These are phyloP conservation scores for Mycena rebaudengoi DNA, from an alignment of 768 basidiomycete species.

Conservation along the genomic window DNA sequence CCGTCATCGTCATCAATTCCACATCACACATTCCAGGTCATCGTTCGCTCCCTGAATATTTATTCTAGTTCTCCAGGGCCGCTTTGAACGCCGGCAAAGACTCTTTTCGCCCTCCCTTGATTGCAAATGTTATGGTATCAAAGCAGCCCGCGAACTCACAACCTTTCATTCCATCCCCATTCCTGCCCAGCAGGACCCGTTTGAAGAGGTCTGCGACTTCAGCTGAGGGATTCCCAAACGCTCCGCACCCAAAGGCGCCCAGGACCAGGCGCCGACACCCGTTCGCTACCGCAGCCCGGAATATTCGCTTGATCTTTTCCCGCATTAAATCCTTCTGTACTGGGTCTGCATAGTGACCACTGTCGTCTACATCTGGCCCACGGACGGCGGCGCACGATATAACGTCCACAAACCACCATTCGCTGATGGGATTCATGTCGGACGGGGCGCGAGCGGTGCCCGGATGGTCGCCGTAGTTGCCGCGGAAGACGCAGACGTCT, in stretches of 20 bases:
- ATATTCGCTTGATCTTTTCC: conserved; percentile 29
- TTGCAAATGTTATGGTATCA: conserved; percentile 28
- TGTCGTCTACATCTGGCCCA: conserved; percentile 23
- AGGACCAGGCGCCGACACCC: conserved; percentile 25
- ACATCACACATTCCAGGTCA: no score
- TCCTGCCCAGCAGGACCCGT: conserved; percentile 25
- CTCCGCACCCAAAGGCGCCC: conserved; percentile 31
- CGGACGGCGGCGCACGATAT: conserved; percentile 31
- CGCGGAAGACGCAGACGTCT: conserved; percentile 32
- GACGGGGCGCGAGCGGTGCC: neutral
- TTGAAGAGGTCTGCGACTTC: conserved; percentile 30
- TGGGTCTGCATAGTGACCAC: conserved; percentile 19
- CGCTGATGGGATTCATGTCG: conserved; percentile 17
- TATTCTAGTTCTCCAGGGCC: no score
- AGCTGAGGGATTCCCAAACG: conserved; percentile 26
- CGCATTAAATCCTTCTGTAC: conserved; percentile 28
- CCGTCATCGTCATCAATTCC: no score
- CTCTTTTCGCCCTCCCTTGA: conserved; percentile 26
- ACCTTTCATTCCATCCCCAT: conserved; percentile 22
- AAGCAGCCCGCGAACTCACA: conserved; percentile 30
- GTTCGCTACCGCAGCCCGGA: conserved; percentile 23
- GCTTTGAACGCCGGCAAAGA: conserved; percentile 32
- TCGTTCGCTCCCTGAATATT: no score
- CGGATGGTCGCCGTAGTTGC: conserved; percentile 9
- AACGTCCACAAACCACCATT: conserved; percentile 32